phyloP scores from a whole-genome alignment of 2,329 filamentous ascomycete species.

The Aspergillus tubingensis region DNA sequence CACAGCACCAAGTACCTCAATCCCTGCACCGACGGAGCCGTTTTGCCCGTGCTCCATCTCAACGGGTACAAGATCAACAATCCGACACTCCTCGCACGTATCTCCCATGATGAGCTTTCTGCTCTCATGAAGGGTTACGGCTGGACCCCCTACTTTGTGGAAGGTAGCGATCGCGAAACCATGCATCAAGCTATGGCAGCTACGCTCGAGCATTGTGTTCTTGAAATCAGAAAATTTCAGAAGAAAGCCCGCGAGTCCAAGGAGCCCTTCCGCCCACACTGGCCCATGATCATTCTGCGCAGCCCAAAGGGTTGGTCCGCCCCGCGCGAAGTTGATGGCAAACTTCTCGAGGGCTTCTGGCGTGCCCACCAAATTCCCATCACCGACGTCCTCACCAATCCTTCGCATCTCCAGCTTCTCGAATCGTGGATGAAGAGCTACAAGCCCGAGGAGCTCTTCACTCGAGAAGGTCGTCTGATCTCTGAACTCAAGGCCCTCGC shows the following conservation, averaged over 20 bases:
- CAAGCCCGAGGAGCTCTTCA: constrained; percentile 71
- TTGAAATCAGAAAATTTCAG: constrained; percentile 68
- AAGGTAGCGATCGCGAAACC: constrained; percentile 69
- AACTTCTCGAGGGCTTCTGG: constrained; percentile 76
- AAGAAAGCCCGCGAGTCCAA: constrained; percentile 70
- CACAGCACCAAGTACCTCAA: constrained; percentile 83
- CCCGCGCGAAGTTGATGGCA: constrained; percentile 69
- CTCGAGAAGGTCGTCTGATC: constrained; percentile 63
- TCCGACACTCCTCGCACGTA: constrained; percentile 71
- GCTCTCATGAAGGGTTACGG: constrained; percentile 72
- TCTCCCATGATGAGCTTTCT: constrained; percentile 72
- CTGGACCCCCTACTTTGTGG: constrained; percentile 78
- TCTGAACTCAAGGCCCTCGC: constrained; percentile 65
- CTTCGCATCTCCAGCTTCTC: constrained; percentile 65
- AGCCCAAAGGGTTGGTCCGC: constrained; percentile 80
- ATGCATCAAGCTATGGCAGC: constrained; percentile 84
- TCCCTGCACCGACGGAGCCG: constrained; percentile 74
- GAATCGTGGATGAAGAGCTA: constrained; percentile 79
- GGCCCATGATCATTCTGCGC: constrained; percentile 78
- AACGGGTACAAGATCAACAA: constrained; percentile 89
- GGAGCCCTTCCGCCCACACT: constrained; percentile 68
- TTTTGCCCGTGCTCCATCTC: constrained; percentile 74
- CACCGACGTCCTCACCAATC: constrained; percentile 66
- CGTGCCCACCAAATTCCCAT: constrained; percentile 77
- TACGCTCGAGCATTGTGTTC: constrained; percentile 71